phyloP scores from a whole-genome alignment of 352 stramenopile genomes.

The Globisporangium canariense region DNA sequence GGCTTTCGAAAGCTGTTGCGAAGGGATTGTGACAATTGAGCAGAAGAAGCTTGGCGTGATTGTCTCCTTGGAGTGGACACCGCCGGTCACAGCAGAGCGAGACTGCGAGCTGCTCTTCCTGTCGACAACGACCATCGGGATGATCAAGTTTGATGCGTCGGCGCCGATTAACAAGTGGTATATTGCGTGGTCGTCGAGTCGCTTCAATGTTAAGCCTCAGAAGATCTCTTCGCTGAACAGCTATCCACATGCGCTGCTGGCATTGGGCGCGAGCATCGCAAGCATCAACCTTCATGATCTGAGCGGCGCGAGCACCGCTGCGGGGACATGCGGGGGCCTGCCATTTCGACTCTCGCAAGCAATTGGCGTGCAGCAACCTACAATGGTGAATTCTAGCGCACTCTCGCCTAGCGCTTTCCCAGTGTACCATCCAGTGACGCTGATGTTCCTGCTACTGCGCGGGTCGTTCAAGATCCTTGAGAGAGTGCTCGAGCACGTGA shows the following conservation, averaged over 20 bases:
- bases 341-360: constrained; percentile 16
- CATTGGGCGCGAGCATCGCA: constrained; percentile 46
- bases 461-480: constrained; percentile 66
- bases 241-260: constrained; percentile 50
- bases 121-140: constrained; percentile 57
- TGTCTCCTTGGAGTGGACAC: constrained; percentile 65
- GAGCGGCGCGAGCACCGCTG: constrained; percentile 12
- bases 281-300: constrained; percentile 61
- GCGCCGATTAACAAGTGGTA: constrained; percentile 42
- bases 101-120: constrained; percentile 63
- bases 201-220: constrained; percentile 49
- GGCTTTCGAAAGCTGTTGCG: constrained; percentile 42
- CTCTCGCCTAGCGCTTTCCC: constrained; percentile 17
- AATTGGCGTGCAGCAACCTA: neutral
- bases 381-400: constrained; percentile 14
- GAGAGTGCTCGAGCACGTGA: constrained; percentile 51
- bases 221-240: constrained; percentile 45
- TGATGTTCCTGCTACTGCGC: constrained; percentile 69
- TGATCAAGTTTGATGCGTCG: constrained; percentile 51
- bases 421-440: constrained; percentile 52
- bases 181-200: constrained; percentile 59
- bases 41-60: constrained; percentile 61
- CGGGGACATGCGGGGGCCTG: constrained; percentile 5
- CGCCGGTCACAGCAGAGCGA: constrained; percentile 40
- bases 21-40: constrained; percentile 50